phyloP scores from a whole-genome alignment of 148 eudicot genomes.

The Persicaria maculosa region DNA sequence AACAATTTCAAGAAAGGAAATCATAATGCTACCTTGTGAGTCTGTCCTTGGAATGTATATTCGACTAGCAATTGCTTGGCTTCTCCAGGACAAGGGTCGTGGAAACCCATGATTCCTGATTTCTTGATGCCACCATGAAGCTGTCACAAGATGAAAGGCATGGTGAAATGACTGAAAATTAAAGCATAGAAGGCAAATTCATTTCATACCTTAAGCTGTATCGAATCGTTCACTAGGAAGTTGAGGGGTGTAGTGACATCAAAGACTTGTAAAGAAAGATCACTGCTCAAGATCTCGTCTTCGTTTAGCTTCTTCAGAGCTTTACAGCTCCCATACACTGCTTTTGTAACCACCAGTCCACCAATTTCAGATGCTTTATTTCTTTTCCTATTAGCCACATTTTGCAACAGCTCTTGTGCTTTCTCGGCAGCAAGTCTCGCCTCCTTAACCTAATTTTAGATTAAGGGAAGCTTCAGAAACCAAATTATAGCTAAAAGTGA shows the following conservation, averaged over 20 bases:
- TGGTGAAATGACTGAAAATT: neutral
- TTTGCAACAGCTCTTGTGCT: conserved; percentile 77
- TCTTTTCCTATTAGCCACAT: conserved; percentile 73
- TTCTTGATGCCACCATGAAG: conserved; percentile 95
- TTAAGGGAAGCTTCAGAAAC: conserved; percentile 4
- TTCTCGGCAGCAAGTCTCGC: conserved; percentile 77
- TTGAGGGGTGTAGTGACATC: conserved; percentile 85
- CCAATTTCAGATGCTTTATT: conserved; percentile 51
- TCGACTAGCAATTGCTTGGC: conserved; percentile 59
- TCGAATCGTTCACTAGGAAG: conserved; percentile 75
- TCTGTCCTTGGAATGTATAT: conserved; percentile 47
- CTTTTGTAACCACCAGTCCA: conserved; percentile 71
- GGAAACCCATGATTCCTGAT: conserved; percentile 97
- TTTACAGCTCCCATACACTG: conserved; percentile 66
- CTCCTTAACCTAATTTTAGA: conserved; percentile 55
- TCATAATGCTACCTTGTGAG: conserved; percentile 40
- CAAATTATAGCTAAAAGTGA: neutral
- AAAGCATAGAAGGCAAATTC: neutral
- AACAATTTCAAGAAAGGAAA: neutral
- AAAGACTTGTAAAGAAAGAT: conserved; percentile 56
- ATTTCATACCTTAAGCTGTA: conserved; percentile 75
- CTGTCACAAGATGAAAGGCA: conserved; percentile 27
- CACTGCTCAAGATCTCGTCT: conserved; percentile 35
- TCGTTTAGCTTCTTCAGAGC: conserved; percentile 38
- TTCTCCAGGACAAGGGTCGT: conserved; percentile 93